Conservation (phyloP, 108 stramenopile species). For the Nitzschia sp. region DNA sequence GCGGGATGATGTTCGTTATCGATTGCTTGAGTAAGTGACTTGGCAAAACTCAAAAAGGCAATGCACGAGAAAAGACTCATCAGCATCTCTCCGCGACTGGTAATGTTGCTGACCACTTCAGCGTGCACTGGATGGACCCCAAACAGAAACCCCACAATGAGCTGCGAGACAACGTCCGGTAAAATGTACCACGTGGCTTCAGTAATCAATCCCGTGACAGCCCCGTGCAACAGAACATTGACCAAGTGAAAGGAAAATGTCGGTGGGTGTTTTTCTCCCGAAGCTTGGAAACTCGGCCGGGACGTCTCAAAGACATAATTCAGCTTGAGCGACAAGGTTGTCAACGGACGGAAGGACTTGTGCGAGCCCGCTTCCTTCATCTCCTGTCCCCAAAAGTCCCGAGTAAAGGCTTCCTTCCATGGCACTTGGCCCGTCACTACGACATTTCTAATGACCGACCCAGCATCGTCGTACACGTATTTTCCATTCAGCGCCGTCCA, state of each 20-base stretch:
- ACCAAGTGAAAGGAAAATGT: constrained; percentile 43
- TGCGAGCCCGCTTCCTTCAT: constrained; percentile 42
- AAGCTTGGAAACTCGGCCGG: background rate
- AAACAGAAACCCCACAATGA: constrained; percentile 48
- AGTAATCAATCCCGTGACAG: constrained; percentile 49
- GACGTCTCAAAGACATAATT: constrained; percentile 34
- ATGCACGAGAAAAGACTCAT: constrained; percentile 49
- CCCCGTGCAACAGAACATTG: constrained; percentile 48
- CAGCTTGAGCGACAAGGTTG: constrained; percentile 45
- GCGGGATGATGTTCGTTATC: background rate
- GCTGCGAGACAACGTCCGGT: constrained; percentile 24
- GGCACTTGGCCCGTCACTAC: constrained; percentile 50
- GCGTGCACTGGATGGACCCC: constrained; percentile 60
- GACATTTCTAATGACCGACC: constrained; percentile 41
- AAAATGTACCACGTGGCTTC: constrained; percentile 34
- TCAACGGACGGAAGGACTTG: constrained; percentile 60
- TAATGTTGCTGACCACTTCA: constrained; percentile 61
- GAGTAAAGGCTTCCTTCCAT: constrained; percentile 40
- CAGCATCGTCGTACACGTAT: constrained; percentile 54
- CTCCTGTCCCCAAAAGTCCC: constrained; percentile 55
- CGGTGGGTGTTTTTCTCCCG: constrained; percentile 13
- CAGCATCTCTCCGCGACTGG: constrained; percentile 58
- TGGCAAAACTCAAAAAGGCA: constrained; percentile 48
- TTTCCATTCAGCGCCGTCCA: constrained; percentile 38
- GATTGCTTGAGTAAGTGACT: background rate